These are phyloP conservation scores for Hypericum androsaemum DNA, from an alignment of 345 rosid species.

Conservation along the genomic window DNA sequence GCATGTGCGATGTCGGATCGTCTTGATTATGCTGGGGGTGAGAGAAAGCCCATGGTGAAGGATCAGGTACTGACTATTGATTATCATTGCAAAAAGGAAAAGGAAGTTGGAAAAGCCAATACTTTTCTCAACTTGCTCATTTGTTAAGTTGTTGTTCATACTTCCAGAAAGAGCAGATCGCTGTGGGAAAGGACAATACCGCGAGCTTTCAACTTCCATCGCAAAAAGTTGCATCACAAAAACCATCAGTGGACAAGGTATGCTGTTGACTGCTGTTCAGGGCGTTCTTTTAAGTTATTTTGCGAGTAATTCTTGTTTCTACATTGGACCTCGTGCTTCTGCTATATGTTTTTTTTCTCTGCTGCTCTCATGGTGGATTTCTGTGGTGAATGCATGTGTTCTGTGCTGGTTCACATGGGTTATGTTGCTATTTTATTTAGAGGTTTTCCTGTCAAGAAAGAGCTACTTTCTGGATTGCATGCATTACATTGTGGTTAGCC, in stretches of 20 bases:
- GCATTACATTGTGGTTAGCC: too few relatives aligned
- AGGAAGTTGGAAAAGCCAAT: background rate
- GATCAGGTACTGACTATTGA: slow-evolving; percentile 47
- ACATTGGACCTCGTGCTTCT: too few relatives aligned
- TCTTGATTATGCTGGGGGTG: slow-evolving; percentile 28
- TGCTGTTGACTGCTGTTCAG: too few relatives aligned
- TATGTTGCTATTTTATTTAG: too few relatives aligned
- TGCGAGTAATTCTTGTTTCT: too few relatives aligned
- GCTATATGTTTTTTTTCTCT: too few relatives aligned
- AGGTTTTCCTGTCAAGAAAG: too few relatives aligned
- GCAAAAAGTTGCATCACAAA: slow-evolving; percentile 18
- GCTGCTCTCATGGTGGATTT: too few relatives aligned
- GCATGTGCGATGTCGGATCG: slow-evolving; percentile 16
- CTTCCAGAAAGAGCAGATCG: slow-evolving; percentile 25
- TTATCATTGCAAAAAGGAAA: background rate
- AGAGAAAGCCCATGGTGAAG: slow-evolving; percentile 18
- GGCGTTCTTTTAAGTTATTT: too few relatives aligned
- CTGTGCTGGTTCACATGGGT: too few relatives aligned
- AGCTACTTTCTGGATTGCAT: too few relatives aligned
- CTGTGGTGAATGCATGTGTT: too few relatives aligned
- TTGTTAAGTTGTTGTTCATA: background rate
- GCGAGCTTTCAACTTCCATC: slow-evolving; percentile 17
- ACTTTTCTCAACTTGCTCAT: background rate
- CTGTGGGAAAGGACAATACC: slow-evolving; percentile 15
- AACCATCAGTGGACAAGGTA: slow-evolving; percentile 32